Base-by-base conservation (phyloP, 139 green algal species). In the Volvox africanus region DNA sequence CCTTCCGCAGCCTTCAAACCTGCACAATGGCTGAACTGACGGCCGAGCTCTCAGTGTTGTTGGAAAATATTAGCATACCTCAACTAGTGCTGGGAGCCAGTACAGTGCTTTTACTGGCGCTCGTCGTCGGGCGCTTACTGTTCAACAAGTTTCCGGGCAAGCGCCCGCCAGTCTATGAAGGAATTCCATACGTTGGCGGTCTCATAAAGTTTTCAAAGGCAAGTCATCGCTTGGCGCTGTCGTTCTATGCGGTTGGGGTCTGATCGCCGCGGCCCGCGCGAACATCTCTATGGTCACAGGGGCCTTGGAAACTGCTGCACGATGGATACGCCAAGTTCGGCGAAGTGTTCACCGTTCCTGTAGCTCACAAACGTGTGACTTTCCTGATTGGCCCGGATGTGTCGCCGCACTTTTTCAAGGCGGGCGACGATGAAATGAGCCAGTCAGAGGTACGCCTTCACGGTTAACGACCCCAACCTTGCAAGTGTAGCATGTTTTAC, bases 341-440 rank as follows among this genome's bases (percentile, higher is more conserved):
- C 44, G 97, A 99, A 77, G 97, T 98, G 21, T 99, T 99, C 91
- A 99, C 98, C 33, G 96, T 99, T 26, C 96, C 97, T n/a, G 94
- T 99, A n/a, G 92, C 98, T 28, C 97, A 99, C 95, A 98, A 99
- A 91, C 95, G 95, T 20, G 97, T 99, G 81, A 99, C 98, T 30
- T 99, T 99, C 92, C 91, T 99, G 35, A 96, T 99, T 24, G 98
- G 98, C 13, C 98, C 98, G 11, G 91, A 97, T 61, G 98, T 97
- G 1, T 94, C 94, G 19, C 90, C 96, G 0, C 97, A 99, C 93
- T 99, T 99, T 87, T 99, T 99, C 96, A 99, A 99, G 91, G 97
- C 96, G 32, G 96, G 92, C 28, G 97, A 99, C 88, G 97, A 99
- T 26, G 95, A 98, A 80, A 96, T 99, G 93, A 97, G 94, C 94